Conservation (phyloP, 2,329 filamentous ascomycete genomes). For the Aspergillus calidoustus region DNA sequence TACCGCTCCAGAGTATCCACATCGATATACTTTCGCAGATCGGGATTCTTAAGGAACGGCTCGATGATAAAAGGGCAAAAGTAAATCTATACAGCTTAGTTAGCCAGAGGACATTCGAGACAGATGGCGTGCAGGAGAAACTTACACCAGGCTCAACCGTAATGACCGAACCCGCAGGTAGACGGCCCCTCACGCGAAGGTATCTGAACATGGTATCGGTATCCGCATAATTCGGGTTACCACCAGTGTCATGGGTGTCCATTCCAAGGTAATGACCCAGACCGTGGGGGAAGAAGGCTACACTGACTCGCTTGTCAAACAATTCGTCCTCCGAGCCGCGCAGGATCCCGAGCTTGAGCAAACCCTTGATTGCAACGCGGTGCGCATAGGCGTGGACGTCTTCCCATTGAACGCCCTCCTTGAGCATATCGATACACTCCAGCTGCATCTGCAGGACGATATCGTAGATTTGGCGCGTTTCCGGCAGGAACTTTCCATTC, state of each 20-base stretch:
- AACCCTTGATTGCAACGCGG: conserved; percentile 70
- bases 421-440: conserved; percentile 70
- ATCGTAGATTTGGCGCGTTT: conserved; percentile 74
- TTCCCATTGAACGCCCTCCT: conserved; percentile 71
- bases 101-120: conserved; percentile 2
- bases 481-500: conserved; percentile 68
- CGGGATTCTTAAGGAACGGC: conserved; percentile 74
- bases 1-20: conserved; percentile 73
- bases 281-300: conserved; percentile 90
- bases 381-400: conserved; percentile 75
- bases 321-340: conserved; percentile 71
- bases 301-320: conserved; percentile 75
- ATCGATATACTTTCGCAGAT: conserved; percentile 78
- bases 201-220: conserved; percentile 85
- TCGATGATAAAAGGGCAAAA: conserved; percentile 89
- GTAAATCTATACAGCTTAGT: conserved; percentile 64
- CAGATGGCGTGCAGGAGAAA: conserved; percentile 22
- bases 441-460: conserved; percentile 82
- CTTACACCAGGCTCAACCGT: conserved; percentile 91
- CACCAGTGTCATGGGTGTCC: conserved; percentile 88
- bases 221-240: conserved; percentile 77
- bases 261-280: conserved; percentile 89
- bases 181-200: conserved; percentile 73
- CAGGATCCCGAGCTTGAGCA: conserved; percentile 74
- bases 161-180: conserved; percentile 81